Evolutionary conservation across 306 rosid genomes (phyloP).

Genomic region (Castanea mollissima): DNA sequence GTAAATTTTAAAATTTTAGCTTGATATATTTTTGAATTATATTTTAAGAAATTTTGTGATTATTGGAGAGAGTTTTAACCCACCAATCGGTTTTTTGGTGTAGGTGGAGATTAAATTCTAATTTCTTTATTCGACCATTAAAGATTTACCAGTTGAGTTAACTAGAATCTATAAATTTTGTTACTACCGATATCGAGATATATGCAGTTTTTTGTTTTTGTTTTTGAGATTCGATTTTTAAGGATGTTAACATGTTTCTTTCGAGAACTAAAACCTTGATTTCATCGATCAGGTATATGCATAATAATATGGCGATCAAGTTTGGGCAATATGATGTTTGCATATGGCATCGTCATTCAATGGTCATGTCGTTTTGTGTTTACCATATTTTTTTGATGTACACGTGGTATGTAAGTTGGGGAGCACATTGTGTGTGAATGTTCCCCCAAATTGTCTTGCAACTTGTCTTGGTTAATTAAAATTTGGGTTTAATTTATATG

Average conservation of each 20-base stretch:
- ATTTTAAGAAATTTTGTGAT: too few relatives aligned
- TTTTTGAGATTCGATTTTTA: too few relatives aligned
- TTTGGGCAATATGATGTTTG: background rate
- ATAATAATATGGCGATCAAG: background rate
- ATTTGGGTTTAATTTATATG: background rate
- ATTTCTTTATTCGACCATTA: accelerated
- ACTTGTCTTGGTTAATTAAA: background rate
- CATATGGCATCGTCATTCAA: background rate
- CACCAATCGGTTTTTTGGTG: too few relatives aligned
- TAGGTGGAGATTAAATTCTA: accelerated
- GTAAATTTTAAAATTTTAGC: too few relatives aligned
- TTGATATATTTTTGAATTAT: too few relatives aligned
- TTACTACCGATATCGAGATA: too few relatives aligned
- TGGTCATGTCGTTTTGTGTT: background rate
- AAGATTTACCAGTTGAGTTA: accelerated
- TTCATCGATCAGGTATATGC: background rate
- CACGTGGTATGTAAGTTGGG: background rate
- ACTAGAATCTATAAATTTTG: too few relatives aligned
- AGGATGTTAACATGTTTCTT: background rate
- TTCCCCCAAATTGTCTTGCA: background rate
- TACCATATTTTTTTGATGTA: background rate
- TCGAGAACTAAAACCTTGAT: background rate
- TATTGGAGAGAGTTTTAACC: too few relatives aligned
- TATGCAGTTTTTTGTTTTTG: too few relatives aligned
- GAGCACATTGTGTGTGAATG: background rate